phyloP scores from a whole-genome alignment of 129 eudicot species.

The Mikania micrantha region DNA sequence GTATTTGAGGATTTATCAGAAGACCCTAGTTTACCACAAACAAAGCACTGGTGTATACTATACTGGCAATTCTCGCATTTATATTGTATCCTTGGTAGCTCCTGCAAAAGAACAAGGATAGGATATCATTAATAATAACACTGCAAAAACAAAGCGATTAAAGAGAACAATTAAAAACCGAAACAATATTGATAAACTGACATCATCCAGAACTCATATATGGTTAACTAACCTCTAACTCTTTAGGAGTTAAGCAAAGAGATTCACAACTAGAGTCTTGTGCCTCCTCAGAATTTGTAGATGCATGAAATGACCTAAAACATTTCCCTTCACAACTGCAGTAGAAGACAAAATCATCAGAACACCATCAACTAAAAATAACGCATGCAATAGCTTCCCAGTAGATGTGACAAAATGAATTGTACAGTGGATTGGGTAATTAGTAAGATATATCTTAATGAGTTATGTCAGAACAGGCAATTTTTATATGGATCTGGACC shows the following conservation, averaged over 20 bases:
- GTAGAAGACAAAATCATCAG: neutral
- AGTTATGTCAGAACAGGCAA: neutral
- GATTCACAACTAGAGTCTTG: constrained; percentile 43
- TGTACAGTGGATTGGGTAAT: neutral
- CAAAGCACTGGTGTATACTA: constrained; percentile 62
- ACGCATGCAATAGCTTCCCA: neutral
- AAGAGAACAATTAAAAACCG: neutral
- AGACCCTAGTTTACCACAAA: constrained; percentile 65
- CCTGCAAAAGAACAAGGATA: constrained; percentile 34
- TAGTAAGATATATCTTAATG: neutral
- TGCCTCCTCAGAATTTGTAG: constrained; percentile 36
- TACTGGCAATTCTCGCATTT: constrained; percentile 61
- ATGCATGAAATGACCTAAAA: constrained; percentile 74
- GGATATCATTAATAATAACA: neutral
- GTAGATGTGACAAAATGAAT: neutral
- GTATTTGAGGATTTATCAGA: constrained; percentile 53
- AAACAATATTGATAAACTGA: neutral
- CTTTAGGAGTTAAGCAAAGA: constrained; percentile 35
- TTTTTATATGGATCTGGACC: neutral
- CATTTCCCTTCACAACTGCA: constrained; percentile 80
- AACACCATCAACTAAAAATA: neutral
- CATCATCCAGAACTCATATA: neutral
- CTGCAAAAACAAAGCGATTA: neutral
- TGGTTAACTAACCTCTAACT: constrained; percentile 38
- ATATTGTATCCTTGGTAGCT: constrained; percentile 22